Evolutionary conservation across 345 rosid genomes (phyloP), one percentile per base, ranked within the genome.

Genomic region (Noccaea caerulescens): DNA sequence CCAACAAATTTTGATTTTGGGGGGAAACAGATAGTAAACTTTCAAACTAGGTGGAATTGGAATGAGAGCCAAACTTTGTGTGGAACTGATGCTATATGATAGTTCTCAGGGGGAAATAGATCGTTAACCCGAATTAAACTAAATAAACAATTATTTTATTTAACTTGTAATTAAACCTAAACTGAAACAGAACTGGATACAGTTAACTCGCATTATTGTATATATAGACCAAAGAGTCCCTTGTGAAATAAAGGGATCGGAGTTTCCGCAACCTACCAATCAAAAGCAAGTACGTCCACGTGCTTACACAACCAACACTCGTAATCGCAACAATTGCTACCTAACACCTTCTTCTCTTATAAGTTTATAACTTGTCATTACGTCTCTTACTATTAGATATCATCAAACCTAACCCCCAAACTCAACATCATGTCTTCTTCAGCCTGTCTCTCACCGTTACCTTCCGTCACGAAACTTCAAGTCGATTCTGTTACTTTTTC

Each of bases 401-500:
- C 41, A 72, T 14, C 36, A 58, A 30, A 56, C 73, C 68, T 6
- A 49, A 39, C 58, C 18, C 54, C 54, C 55, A 38, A 25, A 18
- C 32, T 37, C 63, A 18, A 45, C n/a, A 58, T 51, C 54, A 80
- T 76, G 78, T 42, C 68, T 66, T 49, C 23, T 10, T 20, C 61
- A 47, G 10, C 3, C 16, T 41, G 54, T 53, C 36, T 44, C 18
- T 37, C 60, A 8, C 64, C 82, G 11, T 43, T 75, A 32, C 80
- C 75, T 0, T 13, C 73, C 50, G 79, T 78, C 39, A 14, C 86
- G 10, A 83, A 67, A 18, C 56, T 89, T n/a, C 68, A 75, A 36
- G 77, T 91, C 41, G 94, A 93, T 45, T 41, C 49, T 63, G 66
- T 84, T 43, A 63, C 79, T 0, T 93, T 93, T 73, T 77, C 86